phyloP scores from a whole-genome alignment of 164 flowering plant genomes.

The Umbilicus rupestris region DNA sequence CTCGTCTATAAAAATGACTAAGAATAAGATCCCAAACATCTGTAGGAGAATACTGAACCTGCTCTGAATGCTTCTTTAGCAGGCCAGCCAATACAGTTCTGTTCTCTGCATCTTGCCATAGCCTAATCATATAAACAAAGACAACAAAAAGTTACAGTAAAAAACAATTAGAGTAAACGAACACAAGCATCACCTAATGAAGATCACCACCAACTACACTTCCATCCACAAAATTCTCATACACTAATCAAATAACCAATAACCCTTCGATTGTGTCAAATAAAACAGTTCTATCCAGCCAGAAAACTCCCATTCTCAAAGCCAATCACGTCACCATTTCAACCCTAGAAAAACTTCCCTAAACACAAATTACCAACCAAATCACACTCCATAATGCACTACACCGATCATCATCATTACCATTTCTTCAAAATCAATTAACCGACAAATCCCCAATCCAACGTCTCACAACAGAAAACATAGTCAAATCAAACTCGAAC shows the following conservation, averaged over 20 bases:
- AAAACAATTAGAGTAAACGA: neutral
- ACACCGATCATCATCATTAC: neutral
- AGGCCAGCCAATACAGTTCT: neutral
- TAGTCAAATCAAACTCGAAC: too few relatives aligned
- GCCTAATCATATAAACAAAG: neutral
- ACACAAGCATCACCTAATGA: neutral
- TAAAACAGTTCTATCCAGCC: too few relatives aligned
- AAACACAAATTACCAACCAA: slow-evolving; percentile 1
- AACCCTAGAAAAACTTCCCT: neutral
- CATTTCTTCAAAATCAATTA: neutral
- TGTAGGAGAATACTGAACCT: neutral
- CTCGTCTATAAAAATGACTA: neutral
- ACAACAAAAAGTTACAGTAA: neutral
- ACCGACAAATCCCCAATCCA: too few relatives aligned
- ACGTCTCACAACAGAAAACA: too few relatives aligned
- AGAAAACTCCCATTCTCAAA: too few relatives aligned
- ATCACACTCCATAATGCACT: neutral
- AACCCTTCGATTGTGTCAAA: neutral
- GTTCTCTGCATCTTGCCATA: slow-evolving; percentile 7
- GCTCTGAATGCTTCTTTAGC: slow-evolving; percentile 4
- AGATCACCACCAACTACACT: neutral
- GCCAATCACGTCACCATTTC: too few relatives aligned
- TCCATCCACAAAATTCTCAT: neutral
- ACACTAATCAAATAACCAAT: neutral
- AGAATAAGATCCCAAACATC: neutral